Evolutionary conservation across 257 asterid genomes (phyloP).

Genomic region (Cinchona pubescens): DNA sequence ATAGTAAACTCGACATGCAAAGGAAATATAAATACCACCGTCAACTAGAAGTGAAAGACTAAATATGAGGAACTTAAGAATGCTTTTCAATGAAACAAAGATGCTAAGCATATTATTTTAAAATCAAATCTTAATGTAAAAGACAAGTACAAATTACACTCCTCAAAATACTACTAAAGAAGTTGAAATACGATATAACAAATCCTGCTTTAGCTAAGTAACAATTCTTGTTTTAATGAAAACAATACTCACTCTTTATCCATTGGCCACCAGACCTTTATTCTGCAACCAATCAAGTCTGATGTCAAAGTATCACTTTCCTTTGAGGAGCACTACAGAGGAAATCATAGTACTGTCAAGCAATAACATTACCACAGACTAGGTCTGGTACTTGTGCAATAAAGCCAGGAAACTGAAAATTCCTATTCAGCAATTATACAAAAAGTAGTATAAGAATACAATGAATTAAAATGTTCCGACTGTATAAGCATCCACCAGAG

Average conservation of each 20-base stretch:
- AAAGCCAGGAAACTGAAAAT: not conserved
- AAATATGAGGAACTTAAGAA: not conserved
- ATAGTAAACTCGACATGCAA: not conserved
- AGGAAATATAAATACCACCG: not conserved
- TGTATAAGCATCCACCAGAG: not conserved
- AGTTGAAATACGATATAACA: not conserved
- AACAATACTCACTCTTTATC: conserved; percentile 74
- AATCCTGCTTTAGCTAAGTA: not conserved
- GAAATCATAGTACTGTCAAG: conserved; percentile 2
- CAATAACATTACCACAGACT: not conserved
- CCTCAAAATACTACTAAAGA: not conserved
- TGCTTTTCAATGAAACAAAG: not conserved
- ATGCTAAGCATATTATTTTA: not conserved
- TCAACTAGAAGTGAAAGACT: not conserved
- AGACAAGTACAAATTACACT: not conserved
- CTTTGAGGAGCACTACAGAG: conserved; percentile 62
- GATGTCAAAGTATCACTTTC: conserved; percentile 42
- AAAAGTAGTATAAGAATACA: not conserved
- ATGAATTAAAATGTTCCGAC: not conserved
- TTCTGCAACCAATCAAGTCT: conserved; percentile 78
- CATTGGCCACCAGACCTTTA: conserved; percentile 99
- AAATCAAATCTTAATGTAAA: not conserved
- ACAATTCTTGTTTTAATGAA: conserved; percentile 13
- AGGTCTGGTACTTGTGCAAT: not conserved
- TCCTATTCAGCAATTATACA: not conserved